Evolutionary conservation across 805 yeast genomes (phyloP), one percentile per base, ranked within the genome.

Genomic region (Candida nemodendra): DNA sequence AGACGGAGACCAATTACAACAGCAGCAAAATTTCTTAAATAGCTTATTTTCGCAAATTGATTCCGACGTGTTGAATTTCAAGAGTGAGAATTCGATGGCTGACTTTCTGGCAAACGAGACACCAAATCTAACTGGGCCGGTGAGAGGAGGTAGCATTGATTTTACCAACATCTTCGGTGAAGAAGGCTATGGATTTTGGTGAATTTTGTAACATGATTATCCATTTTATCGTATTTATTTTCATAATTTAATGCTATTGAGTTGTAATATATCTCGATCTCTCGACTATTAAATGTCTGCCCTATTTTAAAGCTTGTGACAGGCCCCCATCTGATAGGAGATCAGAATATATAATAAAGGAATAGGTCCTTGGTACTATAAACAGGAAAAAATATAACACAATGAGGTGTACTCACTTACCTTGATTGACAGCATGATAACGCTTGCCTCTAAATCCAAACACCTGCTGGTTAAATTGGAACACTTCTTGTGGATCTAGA

Each of bases 391-490:
- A 16, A 9, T 6, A 19, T 17, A 22, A 11, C 26, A 21, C 8
- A 23, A 22, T 11, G 7, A 18, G 26, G 15, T 32, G 23, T 26
- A 23, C 14, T 19, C 24, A 34, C 30, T 32, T 46, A 16, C 44
- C 50, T 44, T 52, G 50, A 36, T 56, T 50, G 49, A 85, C 72
- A 28, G 96, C 95, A 55, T 90, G 97, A 66, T 93, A 93, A 60
- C 99, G 78, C 73, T 91, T 93, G 50, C 99, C 98, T 68, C 99
- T 81, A 64, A 90, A 77, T 9, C 91, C 99, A 63, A 88, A 90
- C 39, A 93, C 65, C 57, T 81, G 79, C 71, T 86, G 89, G 69
- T 93, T 93, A 59, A 86, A 84, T 68, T 86, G 95, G 71, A 84
- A 91, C 12, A 88, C 86, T 59, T 91, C 97, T 22, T 90, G 91